Evolutionary conservation across 2,329 filamentous ascomycete genomes (phyloP).

Genomic region (Diaporthe velutina): DNA sequence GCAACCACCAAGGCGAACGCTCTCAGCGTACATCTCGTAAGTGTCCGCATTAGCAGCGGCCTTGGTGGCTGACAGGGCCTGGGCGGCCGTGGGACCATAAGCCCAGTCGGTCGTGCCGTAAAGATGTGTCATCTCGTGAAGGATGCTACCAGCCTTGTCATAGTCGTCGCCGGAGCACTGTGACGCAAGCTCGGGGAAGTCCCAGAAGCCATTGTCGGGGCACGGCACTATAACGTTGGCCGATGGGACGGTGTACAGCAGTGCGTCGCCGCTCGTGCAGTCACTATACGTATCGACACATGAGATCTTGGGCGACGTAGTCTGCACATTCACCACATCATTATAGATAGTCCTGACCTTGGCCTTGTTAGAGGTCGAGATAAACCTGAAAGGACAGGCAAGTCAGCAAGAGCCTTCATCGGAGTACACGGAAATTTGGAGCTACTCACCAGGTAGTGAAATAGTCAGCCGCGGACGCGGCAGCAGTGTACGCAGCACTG

Average conservation of each 20-base stretch:
- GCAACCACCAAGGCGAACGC: constrained; percentile 38
- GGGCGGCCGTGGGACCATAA: constrained; percentile 36
- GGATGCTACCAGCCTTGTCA: constrained; percentile 39
- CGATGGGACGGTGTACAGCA: constrained; percentile 38
- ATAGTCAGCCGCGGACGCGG: constrained; percentile 36
- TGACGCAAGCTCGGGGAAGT: constrained; percentile 37
- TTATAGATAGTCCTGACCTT: constrained; percentile 39
- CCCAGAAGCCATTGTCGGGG: constrained; percentile 40
- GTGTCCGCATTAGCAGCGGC: constrained; percentile 38
- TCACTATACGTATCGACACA: constrained; percentile 39
- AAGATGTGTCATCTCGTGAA: constrained; percentile 40
- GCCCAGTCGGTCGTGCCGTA: constrained; percentile 37
- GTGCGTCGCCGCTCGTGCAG: constrained; percentile 36
- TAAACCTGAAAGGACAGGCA: constrained; percentile 19
- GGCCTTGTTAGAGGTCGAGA: constrained; percentile 28
- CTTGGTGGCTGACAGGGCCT: constrained; percentile 35
- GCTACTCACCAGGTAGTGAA: constrained; percentile 36
- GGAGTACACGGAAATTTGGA: not conserved
- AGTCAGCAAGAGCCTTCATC: not conserved
- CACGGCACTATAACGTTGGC: constrained; percentile 39
- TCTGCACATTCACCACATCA: constrained; percentile 38
- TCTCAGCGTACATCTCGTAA: constrained; percentile 40
- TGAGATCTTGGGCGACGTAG: constrained; percentile 39
- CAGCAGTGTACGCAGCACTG: constrained; percentile 39
- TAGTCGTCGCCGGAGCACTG: constrained; percentile 40